Base-by-base conservation (phyloP, 352 stramenopile genomes). In the Paralagenidium karlingii region DNA sequence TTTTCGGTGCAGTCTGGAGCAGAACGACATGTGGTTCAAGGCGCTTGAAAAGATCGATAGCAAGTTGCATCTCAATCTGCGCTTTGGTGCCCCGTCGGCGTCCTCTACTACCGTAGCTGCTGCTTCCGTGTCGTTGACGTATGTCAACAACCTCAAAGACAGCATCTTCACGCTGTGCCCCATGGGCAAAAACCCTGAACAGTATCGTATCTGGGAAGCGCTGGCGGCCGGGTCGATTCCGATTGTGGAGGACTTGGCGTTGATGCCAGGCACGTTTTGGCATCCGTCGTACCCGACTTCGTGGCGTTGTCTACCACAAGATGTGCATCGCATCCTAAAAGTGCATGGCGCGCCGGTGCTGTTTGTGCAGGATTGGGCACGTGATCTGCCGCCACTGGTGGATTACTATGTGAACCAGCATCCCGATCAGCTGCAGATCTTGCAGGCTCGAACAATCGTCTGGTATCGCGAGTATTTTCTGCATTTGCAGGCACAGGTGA, bases 201-300 rank as follows among this genome's bases (percentile, higher is more conserved):
- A 81, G 44, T 81, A 77, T 28, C 55, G 67, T 15, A 78, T 81
- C 46, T 81, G 67, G 67, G 67, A 81, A 28, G 67, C 63, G n/a
- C 43, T 81, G 22, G 60, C 67, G 3, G 64, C 63, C 0, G 67
- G 67, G 2, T 81, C 67, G 16, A 81, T 81, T 48, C 67, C 63
- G 5, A 74, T 81, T 30, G 52, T 81, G 8, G 67, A 81, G 44
- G 27, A 49, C 11, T 5, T 13, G 12, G 26, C 11, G 3, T 51
- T 34, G 19, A 9, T n/a, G n/a, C 65, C 65, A 3, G 65, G 65
- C 24, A 49, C 56, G 19, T 80, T 80, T 41, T 68, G 58, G 36
- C 67, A 81, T 34, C 67, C 67, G 12, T 67, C 67, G 25, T 81
- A 81, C 28, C 67, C 67, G 15, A 57, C 50, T 32, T 67, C 55